Evolutionary conservation across 139 green algal genomes (phyloP), one percentile per base, ranked within the genome.

Genomic region (Chlamydomonas sp.): DNA sequence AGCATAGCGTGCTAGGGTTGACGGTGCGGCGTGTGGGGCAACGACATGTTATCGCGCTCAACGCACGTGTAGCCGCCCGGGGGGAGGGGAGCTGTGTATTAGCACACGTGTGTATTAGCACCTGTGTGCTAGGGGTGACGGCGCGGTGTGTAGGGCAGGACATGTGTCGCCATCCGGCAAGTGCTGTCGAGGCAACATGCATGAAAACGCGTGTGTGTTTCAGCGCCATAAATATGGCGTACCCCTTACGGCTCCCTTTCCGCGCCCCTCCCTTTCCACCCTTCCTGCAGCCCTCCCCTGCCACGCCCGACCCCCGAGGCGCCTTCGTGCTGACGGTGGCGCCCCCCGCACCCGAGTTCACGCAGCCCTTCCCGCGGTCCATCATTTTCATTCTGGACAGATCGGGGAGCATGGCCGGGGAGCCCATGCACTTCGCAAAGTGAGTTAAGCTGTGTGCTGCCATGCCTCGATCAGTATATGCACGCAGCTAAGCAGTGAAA

Each of bases 341-440:
- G 2, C 92, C 87, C 8, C 86, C 92, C 79, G 90, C 83, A 3
- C 91, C 91, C 0, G 83, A 94, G 81, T 64, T 63, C 67, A 80
- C 76, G 31, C 31, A 83, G 31, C 57, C 78, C 88, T 96, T 96
- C 80, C 68, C 84, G 18, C 88, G 91, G 31, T 91, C 85, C 61
- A 74, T 96, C 7, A 85, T 96, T 8, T 95, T 96, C 79, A 66
- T 95, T 60, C 77, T 96, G 63, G 94, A 96, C 87, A 80, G 92
- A 4, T 90, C 77, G 20, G 91, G 92, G 4, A 90, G 79, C 80
- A 95, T 95, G 92, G 49, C 61, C 57, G 92, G 91, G 4, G 77
- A 91, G 77, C 92, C 92, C 63, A 91, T 94, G 85, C 57, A 93
- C 49, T 90, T 80, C 59, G 92, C 92, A 73, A 89, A 91, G 68